phyloP scores from a whole-genome alignment of 129 eudicot species.

The Flaveria sonorensis region DNA sequence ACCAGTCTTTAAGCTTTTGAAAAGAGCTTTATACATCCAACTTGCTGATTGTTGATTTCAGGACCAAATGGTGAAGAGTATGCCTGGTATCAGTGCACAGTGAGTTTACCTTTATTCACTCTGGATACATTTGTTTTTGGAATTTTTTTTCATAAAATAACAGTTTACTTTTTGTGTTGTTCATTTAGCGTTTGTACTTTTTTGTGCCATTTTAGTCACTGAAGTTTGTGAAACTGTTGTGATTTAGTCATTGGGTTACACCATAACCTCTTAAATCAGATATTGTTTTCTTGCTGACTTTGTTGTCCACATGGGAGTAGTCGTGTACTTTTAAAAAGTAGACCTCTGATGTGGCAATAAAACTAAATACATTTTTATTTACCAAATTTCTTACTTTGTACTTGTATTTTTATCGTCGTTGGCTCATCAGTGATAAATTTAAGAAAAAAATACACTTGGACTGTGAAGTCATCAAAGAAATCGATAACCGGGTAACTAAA shows the following conservation, averaged over 20 bases:
- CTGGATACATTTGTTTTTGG: not conserved
- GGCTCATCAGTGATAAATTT: not conserved
- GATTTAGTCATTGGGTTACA: not conserved
- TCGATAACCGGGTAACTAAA: not conserved
- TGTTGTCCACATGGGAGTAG: not conserved
- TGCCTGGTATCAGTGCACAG: slow-evolving; percentile 99
- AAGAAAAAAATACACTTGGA: not conserved
- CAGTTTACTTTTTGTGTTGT: not conserved
- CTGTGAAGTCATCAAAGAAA: not conserved
- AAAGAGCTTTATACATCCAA: slow-evolving; percentile 47
- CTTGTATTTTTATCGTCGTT: not conserved
- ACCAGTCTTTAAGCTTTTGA: not conserved
- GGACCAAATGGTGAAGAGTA: slow-evolving; percentile 68
- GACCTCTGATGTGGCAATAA: not conserved
- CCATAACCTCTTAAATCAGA: not conserved
- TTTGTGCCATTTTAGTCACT: not conserved
- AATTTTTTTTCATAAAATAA: not conserved
- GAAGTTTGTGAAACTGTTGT: not conserved
- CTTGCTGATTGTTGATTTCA: slow-evolving; percentile 34
- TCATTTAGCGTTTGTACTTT: not conserved
- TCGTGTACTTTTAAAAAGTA: not conserved
- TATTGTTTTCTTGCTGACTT: not conserved
- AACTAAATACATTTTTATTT: not conserved
- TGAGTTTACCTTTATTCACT: slow-evolving; percentile 35
- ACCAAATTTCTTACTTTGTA: not conserved